Conservation (phyloP, 2,329 filamentous ascomycete genomes). For the Apiospora koreana region DNA sequence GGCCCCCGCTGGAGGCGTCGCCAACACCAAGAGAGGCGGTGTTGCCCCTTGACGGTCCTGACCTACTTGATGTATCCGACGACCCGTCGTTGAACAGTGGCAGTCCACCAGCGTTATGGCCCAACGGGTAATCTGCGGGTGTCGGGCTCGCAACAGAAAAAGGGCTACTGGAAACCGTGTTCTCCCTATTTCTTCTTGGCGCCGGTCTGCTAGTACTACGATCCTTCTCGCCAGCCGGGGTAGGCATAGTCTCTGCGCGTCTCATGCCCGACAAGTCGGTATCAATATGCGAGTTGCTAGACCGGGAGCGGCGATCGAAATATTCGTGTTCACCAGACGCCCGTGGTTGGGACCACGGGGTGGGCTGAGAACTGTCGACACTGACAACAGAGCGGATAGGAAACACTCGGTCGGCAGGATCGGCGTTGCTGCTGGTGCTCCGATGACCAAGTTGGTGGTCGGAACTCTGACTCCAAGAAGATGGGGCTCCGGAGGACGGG, state of each 20-base stretch:
- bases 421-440: slow-evolving; percentile 31
- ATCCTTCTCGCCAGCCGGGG: slow-evolving; percentile 11
- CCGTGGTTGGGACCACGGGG: slow-evolving; percentile 27
- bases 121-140: slow-evolving; percentile 5
- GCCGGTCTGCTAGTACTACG: neutral
- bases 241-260: slow-evolving; percentile 20
- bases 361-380: slow-evolving; percentile 55
- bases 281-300: slow-evolving; percentile 22
- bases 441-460: slow-evolving; percentile 40
- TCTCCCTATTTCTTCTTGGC: slow-evolving; percentile 16
- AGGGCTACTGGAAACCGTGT: slow-evolving; percentile 16
- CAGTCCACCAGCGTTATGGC: slow-evolving; percentile 3
- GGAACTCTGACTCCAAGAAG: slow-evolving; percentile 44
- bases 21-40: neutral
- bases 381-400: slow-evolving; percentile 81
- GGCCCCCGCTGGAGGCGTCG: neutral
- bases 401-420: slow-evolving; percentile 65
- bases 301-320: slow-evolving; percentile 28
- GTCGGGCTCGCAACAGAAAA: slow-evolving; percentile 19
- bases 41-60: neutral
- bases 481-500: slow-evolving; percentile 38
- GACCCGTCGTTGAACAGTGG: slow-evolving; percentile 26
- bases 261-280: slow-evolving; percentile 13
- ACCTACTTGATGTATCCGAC: slow-evolving; percentile 26
- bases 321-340: slow-evolving; percentile 41